Percentiles rank a stretch among this genome's conserved stretches.
Conservation (phyloP, 768 basidiomycete species). For the Tubosaeta sp. region DNA sequence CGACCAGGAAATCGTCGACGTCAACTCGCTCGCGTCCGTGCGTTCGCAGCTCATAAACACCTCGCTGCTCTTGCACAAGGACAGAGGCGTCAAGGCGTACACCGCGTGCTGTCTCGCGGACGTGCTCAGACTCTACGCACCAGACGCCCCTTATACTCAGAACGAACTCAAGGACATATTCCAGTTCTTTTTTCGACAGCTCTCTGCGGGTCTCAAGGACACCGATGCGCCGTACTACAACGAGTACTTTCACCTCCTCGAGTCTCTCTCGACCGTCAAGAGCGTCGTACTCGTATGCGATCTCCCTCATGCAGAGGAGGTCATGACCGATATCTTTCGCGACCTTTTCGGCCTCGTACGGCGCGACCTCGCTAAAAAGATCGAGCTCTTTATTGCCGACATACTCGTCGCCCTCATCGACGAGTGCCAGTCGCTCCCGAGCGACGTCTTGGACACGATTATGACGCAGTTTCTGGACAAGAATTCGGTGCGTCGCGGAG, state of each 20-base stretch:
- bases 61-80: conserved; percentile 87
- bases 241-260: conserved; percentile 93
- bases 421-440: conserved; percentile 74
- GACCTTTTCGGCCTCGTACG: conserved; percentile 78
- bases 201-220: conserved; percentile 68
- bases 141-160: conserved; percentile 93
- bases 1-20: conserved; percentile 86
- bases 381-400: conserved; percentile 82
- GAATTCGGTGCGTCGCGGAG: conserved; percentile 51
- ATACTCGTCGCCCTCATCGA: conserved; percentile 88
- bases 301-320: conserved; percentile 79
- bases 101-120: conserved; percentile 94
- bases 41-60: conserved; percentile 77
- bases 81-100: conserved; percentile 93
- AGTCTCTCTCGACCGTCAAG: conserved; percentile 91
- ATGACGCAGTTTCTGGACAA: conserved; percentile 85
- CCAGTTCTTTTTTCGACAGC: conserved; percentile 91
- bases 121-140: conserved; percentile 88
- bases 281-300: conserved; percentile 93
- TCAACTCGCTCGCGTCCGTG: conserved; percentile 59
- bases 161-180: conserved; percentile 92
- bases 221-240: conserved; percentile 81
- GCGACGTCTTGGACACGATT: conserved; percentile 72
- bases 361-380: conserved; percentile 72
- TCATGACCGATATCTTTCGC: conserved; percentile 79